These are phyloP conservation scores for Centrapalus pauciflorus DNA, from an alignment of 129 eudicot species.

Conservation along the genomic window DNA sequence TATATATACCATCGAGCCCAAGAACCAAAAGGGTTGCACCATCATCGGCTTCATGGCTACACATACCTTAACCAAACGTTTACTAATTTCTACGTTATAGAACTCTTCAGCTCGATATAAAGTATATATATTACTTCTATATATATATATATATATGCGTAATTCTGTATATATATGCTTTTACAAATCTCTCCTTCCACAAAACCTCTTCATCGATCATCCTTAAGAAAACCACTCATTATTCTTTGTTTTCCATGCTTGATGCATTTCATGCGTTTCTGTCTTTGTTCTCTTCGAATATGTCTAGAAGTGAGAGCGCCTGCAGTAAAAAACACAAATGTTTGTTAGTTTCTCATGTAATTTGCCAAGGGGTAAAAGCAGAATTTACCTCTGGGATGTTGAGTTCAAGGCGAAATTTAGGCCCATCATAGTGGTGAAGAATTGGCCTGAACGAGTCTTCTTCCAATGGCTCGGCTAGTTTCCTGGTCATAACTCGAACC, in stretches of 20 bases:
- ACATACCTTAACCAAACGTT: conserved; percentile 7
- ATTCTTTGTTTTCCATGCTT: background rate
- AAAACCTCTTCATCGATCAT: conserved; percentile 1
- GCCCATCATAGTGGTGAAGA: conserved; percentile 97
- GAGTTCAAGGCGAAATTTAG: conserved; percentile 93
- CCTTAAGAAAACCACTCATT: conserved; percentile 1
- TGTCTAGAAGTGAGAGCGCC: conserved; percentile 78
- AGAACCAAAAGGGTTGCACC: conserved; percentile 21
- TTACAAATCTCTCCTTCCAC: conserved; percentile 11
- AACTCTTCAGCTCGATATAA: conserved; percentile 21
- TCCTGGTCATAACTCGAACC: conserved; percentile 80
- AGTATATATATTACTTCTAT: conserved; percentile 16
- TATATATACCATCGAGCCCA: conserved; percentile 26
- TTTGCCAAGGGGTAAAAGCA: background rate
- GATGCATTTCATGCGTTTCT: background rate
- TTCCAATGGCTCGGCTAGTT: conserved; percentile 84
- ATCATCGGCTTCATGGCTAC: conserved; percentile 13
- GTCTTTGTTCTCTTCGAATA: conserved; percentile 52
- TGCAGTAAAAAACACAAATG: conserved; percentile 11
- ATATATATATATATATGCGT: background rate
- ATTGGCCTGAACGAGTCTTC: conserved; percentile 99
- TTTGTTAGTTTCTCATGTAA: background rate
- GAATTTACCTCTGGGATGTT: conserved; percentile 83
- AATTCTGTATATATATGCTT: conserved; percentile 20
- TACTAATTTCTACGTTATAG: conserved; percentile 4